A percentile compares a stretch with the other conserved stretches of the same genome.
Evolutionary conservation across 805 yeast species (phyloP).

Genomic region (Schwanniomyces occidentalis): DNA sequence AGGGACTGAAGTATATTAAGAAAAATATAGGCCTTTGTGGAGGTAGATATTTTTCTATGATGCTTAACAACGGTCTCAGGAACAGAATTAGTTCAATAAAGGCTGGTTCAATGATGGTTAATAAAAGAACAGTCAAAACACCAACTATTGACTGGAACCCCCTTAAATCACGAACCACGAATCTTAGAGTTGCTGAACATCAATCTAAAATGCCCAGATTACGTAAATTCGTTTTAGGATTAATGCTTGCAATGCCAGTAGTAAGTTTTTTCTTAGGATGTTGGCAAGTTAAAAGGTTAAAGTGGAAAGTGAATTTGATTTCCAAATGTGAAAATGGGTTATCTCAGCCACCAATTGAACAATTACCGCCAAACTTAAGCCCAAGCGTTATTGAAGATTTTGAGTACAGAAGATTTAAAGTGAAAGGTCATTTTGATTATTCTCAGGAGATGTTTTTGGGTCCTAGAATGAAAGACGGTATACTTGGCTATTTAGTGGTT

Average conservation of each 20-base stretch:
- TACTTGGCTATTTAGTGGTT: conserved; percentile 73
- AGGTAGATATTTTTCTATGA: conserved; percentile 3
- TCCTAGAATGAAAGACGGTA: conserved; percentile 70
- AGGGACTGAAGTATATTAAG: no score
- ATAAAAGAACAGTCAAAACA: conserved; percentile 46
- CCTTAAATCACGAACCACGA: conserved; percentile 47
- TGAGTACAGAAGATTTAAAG: conserved; percentile 77
- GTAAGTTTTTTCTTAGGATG: conserved; percentile 83
- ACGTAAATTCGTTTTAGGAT: conserved; percentile 43
- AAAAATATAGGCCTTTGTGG: not conserved
- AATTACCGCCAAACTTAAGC: conserved; percentile 62
- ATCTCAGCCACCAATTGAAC: conserved; percentile 66
- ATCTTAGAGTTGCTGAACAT: conserved; percentile 39
- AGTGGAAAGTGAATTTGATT: conserved; percentile 86
- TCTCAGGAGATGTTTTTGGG: conserved; percentile 89
- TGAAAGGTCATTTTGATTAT: conserved; percentile 79
- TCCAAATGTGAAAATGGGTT: conserved; percentile 81
- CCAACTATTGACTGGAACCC: conserved; percentile 87
- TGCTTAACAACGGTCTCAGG: not conserved
- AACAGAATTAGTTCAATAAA: not conserved
- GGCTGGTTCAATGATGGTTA: not conserved
- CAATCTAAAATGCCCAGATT: conserved; percentile 36
- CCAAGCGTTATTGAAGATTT: conserved; percentile 69
- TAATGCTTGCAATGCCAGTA: conserved; percentile 76
- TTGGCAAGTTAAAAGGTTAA: conserved; percentile 86